phyloP scores from a whole-genome alignment of 805 yeast genomes.

The Starmerella etchellsii region DNA sequence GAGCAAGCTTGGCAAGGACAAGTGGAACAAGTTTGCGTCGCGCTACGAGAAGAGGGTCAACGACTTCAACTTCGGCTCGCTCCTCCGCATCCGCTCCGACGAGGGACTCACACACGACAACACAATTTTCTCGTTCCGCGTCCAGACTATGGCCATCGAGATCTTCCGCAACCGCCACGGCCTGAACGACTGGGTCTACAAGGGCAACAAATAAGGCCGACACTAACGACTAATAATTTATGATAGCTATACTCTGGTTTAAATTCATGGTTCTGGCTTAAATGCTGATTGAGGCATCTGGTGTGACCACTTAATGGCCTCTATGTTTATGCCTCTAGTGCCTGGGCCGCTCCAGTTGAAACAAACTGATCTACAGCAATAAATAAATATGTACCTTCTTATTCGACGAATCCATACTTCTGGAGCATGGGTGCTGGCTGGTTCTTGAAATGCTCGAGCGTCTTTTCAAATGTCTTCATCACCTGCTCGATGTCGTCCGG shows the following conservation, averaged over 20 bases:
- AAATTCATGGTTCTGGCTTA: not conserved
- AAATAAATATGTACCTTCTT: no score
- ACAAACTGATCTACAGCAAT: no score
- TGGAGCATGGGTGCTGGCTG: no score
- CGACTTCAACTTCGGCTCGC: constrained; percentile 91
- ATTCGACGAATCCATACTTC: no score
- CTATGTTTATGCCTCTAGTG: not conserved
- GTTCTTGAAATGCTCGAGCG: constrained; percentile 1
- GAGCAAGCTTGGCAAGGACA: constrained; percentile 60
- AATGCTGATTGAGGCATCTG: no score
- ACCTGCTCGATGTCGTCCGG: constrained; percentile 14
- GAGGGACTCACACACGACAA: constrained; percentile 71
- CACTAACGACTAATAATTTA: no score
- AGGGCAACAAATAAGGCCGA: constrained; percentile 1
- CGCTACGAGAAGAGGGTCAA: constrained; percentile 67
- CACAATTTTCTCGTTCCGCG: constrained; percentile 80
- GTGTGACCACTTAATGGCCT: not conserved
- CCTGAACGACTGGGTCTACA: constrained; percentile 72
- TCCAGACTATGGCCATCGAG: constrained; percentile 91
- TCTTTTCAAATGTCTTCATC: constrained; percentile 5
- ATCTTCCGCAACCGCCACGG: constrained; percentile 85
- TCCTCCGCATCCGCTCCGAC: constrained; percentile 58
- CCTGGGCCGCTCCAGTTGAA: no score
- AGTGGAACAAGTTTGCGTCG: constrained; percentile 83
- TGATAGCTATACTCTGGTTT: not conserved